Percentiles rank a stretch among this genome's conserved stretches.
These are phyloP conservation scores for Solanum medicagineum DNA, from an alignment of 257 asterid species.

Conservation along the genomic window DNA sequence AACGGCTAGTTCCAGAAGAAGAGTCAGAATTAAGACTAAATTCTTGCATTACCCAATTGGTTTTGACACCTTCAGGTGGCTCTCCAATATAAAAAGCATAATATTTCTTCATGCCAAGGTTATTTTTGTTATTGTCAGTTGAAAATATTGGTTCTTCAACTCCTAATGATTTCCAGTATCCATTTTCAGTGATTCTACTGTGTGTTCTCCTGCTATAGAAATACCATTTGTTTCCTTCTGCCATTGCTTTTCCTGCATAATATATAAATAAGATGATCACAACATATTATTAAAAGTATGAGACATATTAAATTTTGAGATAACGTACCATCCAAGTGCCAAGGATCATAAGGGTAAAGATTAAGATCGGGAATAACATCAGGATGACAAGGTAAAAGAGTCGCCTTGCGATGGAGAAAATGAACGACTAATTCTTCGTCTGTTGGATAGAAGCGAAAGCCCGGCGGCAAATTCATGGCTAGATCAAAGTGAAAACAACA, in stretches of 20 bases:
- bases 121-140: conserved; percentile 17
- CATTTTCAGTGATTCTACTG: conserved; percentile 51
- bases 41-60: conserved; percentile 93
- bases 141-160: conserved; percentile 65
- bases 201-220: conserved; percentile 79
- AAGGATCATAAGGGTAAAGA: conserved; percentile 84
- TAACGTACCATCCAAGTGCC: conserved; percentile 72
- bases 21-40: conserved; percentile 30
- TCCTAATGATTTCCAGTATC: conserved; percentile 67
- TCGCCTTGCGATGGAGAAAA: conserved; percentile 87
- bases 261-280: neutral
- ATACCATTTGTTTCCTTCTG: conserved; percentile 87
- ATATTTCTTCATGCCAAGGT: conserved; percentile 52
- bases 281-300: neutral
- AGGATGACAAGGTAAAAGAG: conserved; percentile 74
- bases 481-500: too few relatives aligned
- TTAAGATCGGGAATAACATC: conserved; percentile 96
- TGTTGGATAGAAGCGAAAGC: conserved; percentile 80
- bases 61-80: conserved; percentile 38
- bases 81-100: conserved; percentile 61
- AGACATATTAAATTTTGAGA: too few relatives aligned
- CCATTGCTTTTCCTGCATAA: conserved; percentile 76
- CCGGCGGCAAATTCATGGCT: conserved; percentile 62
- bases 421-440: conserved; percentile 94
- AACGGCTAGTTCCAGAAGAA: conserved; percentile 18